These are phyloP conservation scores for Pittosporum tobira DNA, from an alignment of 129 eudicot genomes.

Conservation along the genomic window DNA sequence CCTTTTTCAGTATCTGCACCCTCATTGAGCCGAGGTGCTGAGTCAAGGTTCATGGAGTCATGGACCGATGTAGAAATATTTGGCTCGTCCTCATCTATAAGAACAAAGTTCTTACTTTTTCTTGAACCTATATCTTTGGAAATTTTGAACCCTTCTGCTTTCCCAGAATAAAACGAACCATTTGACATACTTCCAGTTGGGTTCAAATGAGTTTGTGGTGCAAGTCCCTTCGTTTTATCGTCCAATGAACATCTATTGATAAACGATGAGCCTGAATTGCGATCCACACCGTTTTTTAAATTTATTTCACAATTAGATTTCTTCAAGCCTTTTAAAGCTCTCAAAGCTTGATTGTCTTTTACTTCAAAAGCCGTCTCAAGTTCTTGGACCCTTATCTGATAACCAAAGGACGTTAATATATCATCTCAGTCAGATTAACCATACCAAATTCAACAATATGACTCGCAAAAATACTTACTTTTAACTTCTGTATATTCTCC, in stretches of 20 bases:
- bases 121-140: constrained; percentile 9
- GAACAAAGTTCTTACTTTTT: constrained; percentile 15
- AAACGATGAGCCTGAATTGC: constrained; percentile 10
- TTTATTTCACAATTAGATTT: constrained; percentile 2
- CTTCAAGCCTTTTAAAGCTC: constrained; percentile 41
- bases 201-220: constrained; percentile 10
- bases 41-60: constrained; percentile 11
- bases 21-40: constrained; percentile 11
- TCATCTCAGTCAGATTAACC: not conserved
- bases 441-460: not conserved
- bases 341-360: constrained; percentile 55
- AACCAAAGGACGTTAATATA: constrained; percentile 8
- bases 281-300: constrained; percentile 1
- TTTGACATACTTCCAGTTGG: not conserved
- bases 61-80: constrained; percentile 16
- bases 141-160: constrained; percentile 24
- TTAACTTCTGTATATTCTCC: constrained; percentile 41
- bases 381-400: constrained; percentile 50
- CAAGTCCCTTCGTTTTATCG: constrained; percentile 23
- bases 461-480: constrained; percentile 34
- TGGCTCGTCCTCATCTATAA: constrained; percentile 26
- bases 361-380: constrained; percentile 46
- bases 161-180: constrained; percentile 16
- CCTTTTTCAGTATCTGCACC: constrained; percentile 6
- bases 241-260: constrained; percentile 15